A percentile compares a stretch with the other conserved stretches of the same genome.
Conservation (phyloP, 2,329 filamentous ascomycete genomes). For the Coniella vitis region DNA sequence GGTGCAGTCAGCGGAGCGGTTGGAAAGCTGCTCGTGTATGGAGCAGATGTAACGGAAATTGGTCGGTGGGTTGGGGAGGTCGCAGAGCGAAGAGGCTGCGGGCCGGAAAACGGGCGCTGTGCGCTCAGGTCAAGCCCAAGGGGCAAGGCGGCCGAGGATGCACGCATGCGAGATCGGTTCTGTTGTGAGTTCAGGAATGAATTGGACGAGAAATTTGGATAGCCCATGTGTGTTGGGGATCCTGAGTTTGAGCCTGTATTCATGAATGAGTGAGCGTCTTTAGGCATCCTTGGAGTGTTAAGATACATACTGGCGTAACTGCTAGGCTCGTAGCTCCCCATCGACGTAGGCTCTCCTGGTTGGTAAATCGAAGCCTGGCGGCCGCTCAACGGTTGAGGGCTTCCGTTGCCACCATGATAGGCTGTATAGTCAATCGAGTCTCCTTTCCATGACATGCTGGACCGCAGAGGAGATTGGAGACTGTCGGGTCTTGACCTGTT, state of each 20-base stretch:
- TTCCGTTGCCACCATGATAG: conserved; percentile 38
- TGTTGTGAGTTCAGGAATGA: conserved; percentile 35
- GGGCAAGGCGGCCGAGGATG: conserved; percentile 41
- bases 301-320: conserved; percentile 43
- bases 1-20: conserved; percentile 49
- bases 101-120: conserved; percentile 31
- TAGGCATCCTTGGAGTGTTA: not conserved
- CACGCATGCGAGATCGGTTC: conserved; percentile 40
- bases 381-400: conserved; percentile 36
- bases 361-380: conserved; percentile 46
- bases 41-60: conserved; percentile 30
- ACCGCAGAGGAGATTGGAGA: conserved; percentile 50
- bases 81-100: conserved; percentile 21
- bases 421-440: conserved; percentile 51
- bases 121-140: conserved; percentile 38
- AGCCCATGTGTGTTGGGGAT: conserved; percentile 44
- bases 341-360: conserved; percentile 33
- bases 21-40: conserved; percentile 44
- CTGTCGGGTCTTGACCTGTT: conserved; percentile 50
- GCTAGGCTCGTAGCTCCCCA: conserved; percentile 43
- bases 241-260: conserved; percentile 38
- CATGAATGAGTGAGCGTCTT: conserved; percentile 16
- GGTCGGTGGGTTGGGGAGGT: conserved; percentile 32
- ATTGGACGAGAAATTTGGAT: conserved; percentile 35
- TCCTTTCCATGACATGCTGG: conserved; percentile 58